Conservation (phyloP, 257 asterid species). For the Thymus mandschuricus region DNA sequence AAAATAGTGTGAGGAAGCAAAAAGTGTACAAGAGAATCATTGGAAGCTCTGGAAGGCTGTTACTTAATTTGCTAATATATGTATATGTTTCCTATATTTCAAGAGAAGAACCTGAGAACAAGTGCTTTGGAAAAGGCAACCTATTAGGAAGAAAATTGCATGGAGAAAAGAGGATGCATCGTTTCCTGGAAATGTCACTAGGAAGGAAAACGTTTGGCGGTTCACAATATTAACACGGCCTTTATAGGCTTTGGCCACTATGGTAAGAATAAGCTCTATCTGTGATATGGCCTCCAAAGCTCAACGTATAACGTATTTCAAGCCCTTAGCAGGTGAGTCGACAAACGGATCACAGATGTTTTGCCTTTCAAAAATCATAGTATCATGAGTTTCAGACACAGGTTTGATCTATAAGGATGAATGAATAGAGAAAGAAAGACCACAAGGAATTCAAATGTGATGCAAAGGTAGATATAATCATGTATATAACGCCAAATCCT, state of each 20-base stretch:
- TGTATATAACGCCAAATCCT: not conserved
- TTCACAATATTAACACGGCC: not conserved
- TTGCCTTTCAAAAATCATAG: not conserved
- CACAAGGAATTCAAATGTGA: conserved; percentile 14
- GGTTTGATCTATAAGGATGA: not conserved
- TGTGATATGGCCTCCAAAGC: conserved; percentile 13
- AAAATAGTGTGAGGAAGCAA: not conserved
- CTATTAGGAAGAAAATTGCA: conserved; percentile 2
- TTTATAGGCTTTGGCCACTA: not conserved
- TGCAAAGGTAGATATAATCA: conserved; percentile 14
- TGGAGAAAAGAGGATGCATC: too few species aligned
- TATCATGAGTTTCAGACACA: not conserved
- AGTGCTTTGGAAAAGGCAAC: not conserved
- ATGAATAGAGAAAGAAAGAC: conserved; percentile 8
- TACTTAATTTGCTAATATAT: not conserved
- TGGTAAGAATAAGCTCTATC: conserved; percentile 15
- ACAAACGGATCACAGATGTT: not conserved
- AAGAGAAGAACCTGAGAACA: not conserved
- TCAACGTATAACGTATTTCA: conserved; percentile 2
- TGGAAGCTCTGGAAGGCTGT: conserved; percentile 12
- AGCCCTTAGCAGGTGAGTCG: conserved; percentile 7
- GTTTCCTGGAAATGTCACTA: not conserved
- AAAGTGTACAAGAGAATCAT: not conserved
- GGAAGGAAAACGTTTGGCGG: not conserved
- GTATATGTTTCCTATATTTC: not conserved